phyloP scores from a whole-genome alignment of 306 rosid genomes.

The Cucumis cinereus region DNA sequence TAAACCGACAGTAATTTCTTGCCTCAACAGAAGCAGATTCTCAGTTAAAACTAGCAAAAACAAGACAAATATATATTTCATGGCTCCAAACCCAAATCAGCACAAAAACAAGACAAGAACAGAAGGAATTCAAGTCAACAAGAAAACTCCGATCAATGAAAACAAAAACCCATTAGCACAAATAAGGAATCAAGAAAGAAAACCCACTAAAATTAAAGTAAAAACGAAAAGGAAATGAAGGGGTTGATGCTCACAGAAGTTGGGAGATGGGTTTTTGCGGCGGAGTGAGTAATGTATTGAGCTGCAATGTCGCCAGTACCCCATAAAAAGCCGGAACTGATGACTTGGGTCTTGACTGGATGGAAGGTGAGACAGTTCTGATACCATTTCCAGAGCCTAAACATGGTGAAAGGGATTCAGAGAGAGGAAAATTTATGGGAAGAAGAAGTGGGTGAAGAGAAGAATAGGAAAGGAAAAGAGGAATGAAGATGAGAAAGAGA shows the following conservation, averaged over 20 bases:
- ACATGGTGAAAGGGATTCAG: constrained; percentile 5
- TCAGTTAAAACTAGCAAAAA: not conserved
- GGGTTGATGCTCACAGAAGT: constrained; percentile 23
- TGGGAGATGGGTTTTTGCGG: constrained; percentile 27
- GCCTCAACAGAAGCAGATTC: not conserved
- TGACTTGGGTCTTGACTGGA: constrained; percentile 66
- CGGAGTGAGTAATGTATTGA: constrained; percentile 57
- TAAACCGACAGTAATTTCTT: not conserved
- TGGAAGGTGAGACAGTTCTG: constrained; percentile 47
- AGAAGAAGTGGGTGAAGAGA: not conserved
- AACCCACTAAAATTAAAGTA: not conserved
- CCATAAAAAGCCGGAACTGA: constrained; percentile 65
- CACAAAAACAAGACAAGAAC: not conserved
- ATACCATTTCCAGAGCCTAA: constrained; percentile 73
- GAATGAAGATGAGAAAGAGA: not conserved
- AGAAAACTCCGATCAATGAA: not conserved
- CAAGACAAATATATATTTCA: not conserved
- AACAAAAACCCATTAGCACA: not conserved
- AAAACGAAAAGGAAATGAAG: not conserved
- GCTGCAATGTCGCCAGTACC: constrained; percentile 65
- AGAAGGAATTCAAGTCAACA: not conserved
- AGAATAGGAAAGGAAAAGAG: not conserved
- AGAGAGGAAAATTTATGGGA: not conserved
- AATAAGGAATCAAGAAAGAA: not conserved
- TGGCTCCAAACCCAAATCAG: not conserved